Percentiles rank a stretch among this genome's conserved stretches.
These are phyloP conservation scores for Solanum rostratum DNA, from an alignment of 257 asterid species.

Conservation along the genomic window DNA sequence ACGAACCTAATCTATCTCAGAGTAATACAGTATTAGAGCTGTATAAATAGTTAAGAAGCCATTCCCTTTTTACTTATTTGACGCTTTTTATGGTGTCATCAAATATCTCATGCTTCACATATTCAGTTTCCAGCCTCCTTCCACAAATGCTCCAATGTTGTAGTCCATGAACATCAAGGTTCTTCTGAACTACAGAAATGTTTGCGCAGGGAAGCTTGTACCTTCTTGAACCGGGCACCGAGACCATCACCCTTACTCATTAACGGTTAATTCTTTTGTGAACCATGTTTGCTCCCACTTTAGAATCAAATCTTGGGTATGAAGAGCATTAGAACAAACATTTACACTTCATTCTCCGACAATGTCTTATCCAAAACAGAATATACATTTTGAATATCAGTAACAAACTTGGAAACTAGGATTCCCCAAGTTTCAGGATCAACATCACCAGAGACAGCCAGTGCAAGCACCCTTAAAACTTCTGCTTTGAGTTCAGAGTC, in stretches of 20 bases:
- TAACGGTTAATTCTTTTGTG: neutral
- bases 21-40: neutral
- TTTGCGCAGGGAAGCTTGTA: neutral
- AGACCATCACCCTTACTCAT: neutral
- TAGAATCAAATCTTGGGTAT: neutral
- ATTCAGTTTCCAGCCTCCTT: neutral
- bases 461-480: constrained; percentile 28
- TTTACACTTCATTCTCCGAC: neutral
- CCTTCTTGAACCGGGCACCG: neutral
- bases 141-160: neutral
- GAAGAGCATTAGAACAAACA: neutral
- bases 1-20: neutral
- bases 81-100: neutral
- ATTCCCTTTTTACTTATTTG: neutral
- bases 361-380: constrained; percentile 14
- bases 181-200: neutral
- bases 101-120: neutral
- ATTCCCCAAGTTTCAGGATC: constrained; percentile 29
- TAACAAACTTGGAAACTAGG: constrained; percentile 19
- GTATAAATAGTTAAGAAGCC: neutral
- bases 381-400: neutral
- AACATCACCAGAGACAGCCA: constrained; percentile 29
- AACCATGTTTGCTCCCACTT: neutral
- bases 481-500: constrained; percentile 33
- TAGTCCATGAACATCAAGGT: neutral